Percentiles rank a stretch among this genome's conserved stretches.
phyloP scores from a whole-genome alignment of 129 eudicot species.

The Rutidosis leptorrhynchoides region DNA sequence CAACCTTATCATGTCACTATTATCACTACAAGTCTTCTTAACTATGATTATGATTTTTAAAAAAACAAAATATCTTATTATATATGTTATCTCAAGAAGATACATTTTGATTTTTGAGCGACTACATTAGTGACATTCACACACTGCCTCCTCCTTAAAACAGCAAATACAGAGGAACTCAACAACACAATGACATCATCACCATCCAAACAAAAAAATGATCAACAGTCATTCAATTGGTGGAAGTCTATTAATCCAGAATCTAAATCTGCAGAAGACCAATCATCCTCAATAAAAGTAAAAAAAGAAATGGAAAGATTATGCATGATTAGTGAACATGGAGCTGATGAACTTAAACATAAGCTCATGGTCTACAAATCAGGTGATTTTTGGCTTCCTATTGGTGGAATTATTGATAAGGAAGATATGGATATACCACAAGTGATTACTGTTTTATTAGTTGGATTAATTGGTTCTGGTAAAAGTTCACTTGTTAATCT shows the following conservation, averaged over 20 bases:
- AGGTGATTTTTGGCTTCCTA: conserved; percentile 78
- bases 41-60: no score
- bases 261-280: conserved; percentile 19
- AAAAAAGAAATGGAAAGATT: conserved; percentile 70
- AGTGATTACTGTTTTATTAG: conserved; percentile 44
- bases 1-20: no score
- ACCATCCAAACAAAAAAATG: neutral
- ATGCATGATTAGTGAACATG: conserved; percentile 47
- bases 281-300: conserved; percentile 42
- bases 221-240: conserved; percentile 31
- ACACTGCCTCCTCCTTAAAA: conserved; percentile 1
- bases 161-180: neutral
- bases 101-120: neutral
- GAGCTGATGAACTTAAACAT: conserved; percentile 65
- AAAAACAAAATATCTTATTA: no score
- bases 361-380: conserved; percentile 56
- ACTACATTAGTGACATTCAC: neutral
- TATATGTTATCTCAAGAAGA: no score
- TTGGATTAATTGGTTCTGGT: conserved; percentile 55
- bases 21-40: no score
- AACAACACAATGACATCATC: conserved; percentile 7
- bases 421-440: conserved; percentile 58
- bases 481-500: conserved; percentile 71
- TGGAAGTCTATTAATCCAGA: conserved; percentile 46
- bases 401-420: conserved; percentile 74